Evolutionary conservation across 495 filamentous ascomycete genomes (phyloP).

Genomic region (Tuber brumale): DNA sequence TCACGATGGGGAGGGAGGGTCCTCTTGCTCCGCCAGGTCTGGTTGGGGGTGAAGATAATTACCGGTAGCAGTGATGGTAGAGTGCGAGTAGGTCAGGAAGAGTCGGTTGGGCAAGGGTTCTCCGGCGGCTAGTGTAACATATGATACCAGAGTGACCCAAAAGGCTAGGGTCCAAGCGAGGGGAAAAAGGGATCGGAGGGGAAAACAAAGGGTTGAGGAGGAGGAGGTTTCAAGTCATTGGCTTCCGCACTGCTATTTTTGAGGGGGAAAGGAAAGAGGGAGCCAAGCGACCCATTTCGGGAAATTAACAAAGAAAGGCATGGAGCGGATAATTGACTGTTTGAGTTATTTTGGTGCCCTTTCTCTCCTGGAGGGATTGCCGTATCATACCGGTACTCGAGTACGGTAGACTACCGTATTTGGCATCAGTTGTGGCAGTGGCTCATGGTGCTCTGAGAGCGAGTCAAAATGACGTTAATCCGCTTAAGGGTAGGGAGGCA

Average conservation of each 20-base stretch:
- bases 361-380: not conserved
- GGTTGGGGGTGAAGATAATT: not conserved
- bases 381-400: too few species aligned
- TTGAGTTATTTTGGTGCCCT: not conserved
- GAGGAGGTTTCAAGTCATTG: not conserved
- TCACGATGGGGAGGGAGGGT: not conserved
- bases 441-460: not conserved
- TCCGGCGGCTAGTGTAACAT: not conserved
- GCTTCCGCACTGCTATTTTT: not conserved
- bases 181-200: not conserved
- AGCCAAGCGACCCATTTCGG: not conserved
- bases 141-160: not conserved
- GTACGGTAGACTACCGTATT: too few species aligned
- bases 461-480: not conserved
- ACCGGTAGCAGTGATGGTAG: not conserved
- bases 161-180: not conserved
- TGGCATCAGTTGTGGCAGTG: not conserved
- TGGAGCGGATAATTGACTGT: not conserved
- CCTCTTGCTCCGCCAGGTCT: not conserved
- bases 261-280: not conserved
- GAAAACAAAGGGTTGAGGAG: too few species aligned
- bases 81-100: not conserved
- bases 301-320: not conserved
- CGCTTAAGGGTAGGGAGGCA: not conserved
- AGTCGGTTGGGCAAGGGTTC: not conserved